Conservation (phyloP, 345 rosid species). For the Viola odorata region DNA sequence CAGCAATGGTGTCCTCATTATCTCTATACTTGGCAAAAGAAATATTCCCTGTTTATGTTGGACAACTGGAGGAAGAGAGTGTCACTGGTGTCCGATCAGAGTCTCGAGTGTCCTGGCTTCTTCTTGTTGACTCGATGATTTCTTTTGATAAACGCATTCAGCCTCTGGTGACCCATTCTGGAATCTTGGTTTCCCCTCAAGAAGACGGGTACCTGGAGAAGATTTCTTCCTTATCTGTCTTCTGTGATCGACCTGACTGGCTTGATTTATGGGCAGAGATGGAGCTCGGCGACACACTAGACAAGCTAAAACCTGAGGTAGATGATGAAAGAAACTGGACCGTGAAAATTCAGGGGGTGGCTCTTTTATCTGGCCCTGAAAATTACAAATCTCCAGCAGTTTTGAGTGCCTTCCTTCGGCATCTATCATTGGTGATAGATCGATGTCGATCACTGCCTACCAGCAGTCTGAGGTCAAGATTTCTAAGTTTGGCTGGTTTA, state of each 20-base stretch:
- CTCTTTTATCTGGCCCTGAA: conserved; percentile 47
- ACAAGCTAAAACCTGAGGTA: conserved; percentile 49
- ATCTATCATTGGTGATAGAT: conserved; percentile 55
- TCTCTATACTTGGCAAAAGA: conserved; percentile 72
- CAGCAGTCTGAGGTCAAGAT: conserved; percentile 55
- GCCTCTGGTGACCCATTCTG: conserved; percentile 73
- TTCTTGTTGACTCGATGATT: conserved; percentile 85
- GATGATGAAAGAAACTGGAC: conserved; percentile 71
- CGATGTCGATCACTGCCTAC: conserved; percentile 64
- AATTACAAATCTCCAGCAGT: conserved; percentile 62
- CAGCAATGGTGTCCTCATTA: conserved; percentile 82
- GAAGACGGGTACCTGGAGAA: conserved; percentile 62
- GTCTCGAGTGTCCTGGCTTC: conserved; percentile 74
- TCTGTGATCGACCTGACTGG: conserved; percentile 92
- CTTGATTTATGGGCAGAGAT: conserved; percentile 83
- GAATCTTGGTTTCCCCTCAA: conserved; percentile 58
- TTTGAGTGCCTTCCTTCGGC: conserved; percentile 46
- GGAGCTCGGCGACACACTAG: conserved; percentile 61
- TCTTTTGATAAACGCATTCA: conserved; percentile 72
- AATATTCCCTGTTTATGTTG: conserved; percentile 57
- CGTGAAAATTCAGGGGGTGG: conserved; percentile 54
- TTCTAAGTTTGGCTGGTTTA: conserved; percentile 59
- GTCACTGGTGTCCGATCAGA: conserved; percentile 36
- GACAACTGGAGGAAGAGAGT: conserved; percentile 50
- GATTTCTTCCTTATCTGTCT: conserved; percentile 73